These are phyloP conservation scores for Musa itinerans DNA, from an alignment of 176 grass and related monocot genomes.

Conservation along the genomic window DNA sequence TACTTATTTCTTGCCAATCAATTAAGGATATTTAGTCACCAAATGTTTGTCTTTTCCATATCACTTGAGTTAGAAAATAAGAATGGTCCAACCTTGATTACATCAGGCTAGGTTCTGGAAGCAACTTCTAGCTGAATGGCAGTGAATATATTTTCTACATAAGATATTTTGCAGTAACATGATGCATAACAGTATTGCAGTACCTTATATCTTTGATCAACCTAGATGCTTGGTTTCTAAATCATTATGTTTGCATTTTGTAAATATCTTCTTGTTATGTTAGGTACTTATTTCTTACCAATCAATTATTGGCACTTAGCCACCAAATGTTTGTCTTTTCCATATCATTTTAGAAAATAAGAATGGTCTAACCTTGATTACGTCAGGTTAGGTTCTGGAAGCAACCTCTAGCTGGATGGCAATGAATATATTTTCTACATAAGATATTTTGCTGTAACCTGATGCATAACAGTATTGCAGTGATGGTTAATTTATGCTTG, in stretches of 20 bases:
- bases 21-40: background rate
- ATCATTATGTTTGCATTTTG: background rate
- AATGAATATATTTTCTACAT: background rate
- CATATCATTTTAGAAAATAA: background rate
- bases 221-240: background rate
- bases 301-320: background rate
- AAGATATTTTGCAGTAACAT: background rate
- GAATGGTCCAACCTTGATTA: no score
- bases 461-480: background rate
- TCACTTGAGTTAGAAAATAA: background rate
- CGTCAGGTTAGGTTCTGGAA: background rate
- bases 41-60: slow-evolving; percentile 11
- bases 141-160: background rate
- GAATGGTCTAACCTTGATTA: no score
- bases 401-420: background rate
- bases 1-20: background rate
- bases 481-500: background rate
- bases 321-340: slow-evolving; percentile 1
- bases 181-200: background rate
- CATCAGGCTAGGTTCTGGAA: background rate
- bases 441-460: background rate
- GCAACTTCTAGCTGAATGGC: background rate
- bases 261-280: background rate
- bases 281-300: background rate
- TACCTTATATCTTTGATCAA: background rate